Evolutionary conservation across 2,329 filamentous ascomycete species (phyloP).

Genomic region (Laburnicola sp.): DNA sequence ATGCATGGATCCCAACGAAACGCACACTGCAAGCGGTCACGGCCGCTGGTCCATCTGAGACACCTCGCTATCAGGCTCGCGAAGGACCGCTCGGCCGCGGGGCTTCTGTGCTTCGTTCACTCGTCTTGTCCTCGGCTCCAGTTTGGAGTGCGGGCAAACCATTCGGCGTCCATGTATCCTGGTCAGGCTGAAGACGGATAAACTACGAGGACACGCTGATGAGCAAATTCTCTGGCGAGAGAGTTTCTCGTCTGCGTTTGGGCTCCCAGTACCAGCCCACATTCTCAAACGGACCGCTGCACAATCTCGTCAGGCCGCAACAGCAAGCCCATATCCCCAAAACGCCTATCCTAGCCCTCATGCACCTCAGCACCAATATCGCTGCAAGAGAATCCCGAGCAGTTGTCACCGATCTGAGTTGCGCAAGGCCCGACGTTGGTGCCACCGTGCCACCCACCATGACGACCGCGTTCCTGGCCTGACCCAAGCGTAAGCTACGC

Average conservation of each 20-base stretch:
- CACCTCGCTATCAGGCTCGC: neutral
- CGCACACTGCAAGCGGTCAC: too few relatives aligned
- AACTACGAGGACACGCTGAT: too few relatives aligned
- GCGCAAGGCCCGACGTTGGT: constrained; percentile 3
- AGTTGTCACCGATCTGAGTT: constrained; percentile 9
- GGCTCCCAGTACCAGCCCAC: too few relatives aligned
- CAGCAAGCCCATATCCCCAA: neutral
- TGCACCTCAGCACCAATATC: constrained; percentile 5
- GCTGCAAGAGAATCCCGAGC: neutral
- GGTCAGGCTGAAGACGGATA: neutral
- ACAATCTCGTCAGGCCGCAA: neutral
- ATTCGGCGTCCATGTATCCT: too few relatives aligned
- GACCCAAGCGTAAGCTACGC: constrained; percentile 4
- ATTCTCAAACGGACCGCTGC: too few relatives aligned
- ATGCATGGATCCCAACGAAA: neutral
- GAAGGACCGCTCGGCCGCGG: constrained; percentile 1
- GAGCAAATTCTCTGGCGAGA: too few relatives aligned
- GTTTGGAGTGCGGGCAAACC: too few relatives aligned
- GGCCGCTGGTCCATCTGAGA: too few relatives aligned
- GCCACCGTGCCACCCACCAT: neutral
- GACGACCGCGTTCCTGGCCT: constrained; percentile 6
- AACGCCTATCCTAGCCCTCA: neutral
- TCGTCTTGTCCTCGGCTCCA: too few relatives aligned
- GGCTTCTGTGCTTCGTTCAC: neutral
- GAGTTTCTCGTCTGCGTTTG: too few relatives aligned